Evolutionary conservation across 257 asterid genomes (phyloP).

Genomic region (Ilex aquifolium): DNA sequence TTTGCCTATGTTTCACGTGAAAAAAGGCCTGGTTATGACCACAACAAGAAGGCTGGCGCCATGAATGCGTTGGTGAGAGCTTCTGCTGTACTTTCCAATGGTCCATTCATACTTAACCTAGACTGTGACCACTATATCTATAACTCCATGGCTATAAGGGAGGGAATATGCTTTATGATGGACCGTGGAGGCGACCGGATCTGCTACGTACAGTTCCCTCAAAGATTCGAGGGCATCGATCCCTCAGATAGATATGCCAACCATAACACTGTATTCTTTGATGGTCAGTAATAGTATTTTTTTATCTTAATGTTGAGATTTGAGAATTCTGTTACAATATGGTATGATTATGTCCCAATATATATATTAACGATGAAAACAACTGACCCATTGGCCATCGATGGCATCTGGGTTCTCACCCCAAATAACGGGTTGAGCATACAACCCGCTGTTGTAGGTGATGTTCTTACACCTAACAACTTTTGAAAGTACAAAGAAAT

Average conservation of each 20-base stretch:
- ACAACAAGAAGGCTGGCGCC: conserved; percentile 97
- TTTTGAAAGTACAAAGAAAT: no score
- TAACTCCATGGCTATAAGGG: conserved; percentile 66
- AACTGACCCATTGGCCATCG: not conserved
- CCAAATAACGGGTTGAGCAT: not conserved
- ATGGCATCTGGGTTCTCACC: not conserved
- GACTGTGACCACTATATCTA: conserved; percentile 93
- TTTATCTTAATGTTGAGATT: not conserved
- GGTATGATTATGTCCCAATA: not conserved
- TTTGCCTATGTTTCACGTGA: conserved; percentile 93
- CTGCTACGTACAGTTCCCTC: conserved; percentile 94
- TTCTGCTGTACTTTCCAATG: conserved; percentile 86
- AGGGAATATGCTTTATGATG: conserved; percentile 97
- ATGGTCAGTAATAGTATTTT: conserved; percentile 40
- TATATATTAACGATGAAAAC: not conserved
- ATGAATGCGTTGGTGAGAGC: conserved; percentile 96
- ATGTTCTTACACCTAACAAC: not conserved
- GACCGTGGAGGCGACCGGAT: conserved; percentile 96
- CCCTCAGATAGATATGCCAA: conserved; percentile 97
- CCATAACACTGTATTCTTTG: conserved; percentile 91
- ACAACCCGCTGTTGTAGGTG: not conserved
- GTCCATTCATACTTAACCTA: conserved; percentile 86
- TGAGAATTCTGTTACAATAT: not conserved
- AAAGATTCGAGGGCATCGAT: conserved; percentile 94
- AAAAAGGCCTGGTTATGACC: conserved; percentile 80